Evolutionary conservation across 2,329 filamentous ascomycete species (phyloP).

Genomic region (Colletotrichum sidae): DNA sequence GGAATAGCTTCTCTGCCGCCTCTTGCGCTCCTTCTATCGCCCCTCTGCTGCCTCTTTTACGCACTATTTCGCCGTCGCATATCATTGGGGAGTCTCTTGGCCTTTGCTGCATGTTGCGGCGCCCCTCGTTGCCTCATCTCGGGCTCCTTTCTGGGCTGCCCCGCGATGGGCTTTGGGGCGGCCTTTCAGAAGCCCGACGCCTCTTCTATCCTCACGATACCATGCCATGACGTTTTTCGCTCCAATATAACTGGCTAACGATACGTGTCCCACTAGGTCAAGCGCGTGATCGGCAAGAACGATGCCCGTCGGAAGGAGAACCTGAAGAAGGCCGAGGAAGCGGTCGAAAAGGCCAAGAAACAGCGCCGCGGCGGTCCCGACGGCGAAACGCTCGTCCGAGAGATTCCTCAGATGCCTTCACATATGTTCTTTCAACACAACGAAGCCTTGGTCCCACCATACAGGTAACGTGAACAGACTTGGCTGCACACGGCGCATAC

Average conservation of each 20-base stretch:
- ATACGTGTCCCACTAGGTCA: constrained; percentile 62
- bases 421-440: constrained; percentile 92
- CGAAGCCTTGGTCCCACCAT: constrained; percentile 85
- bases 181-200: too few relatives aligned
- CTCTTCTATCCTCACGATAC: constrained; percentile 36
- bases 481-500: background rate
- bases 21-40: too few relatives aligned
- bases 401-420: constrained; percentile 78
- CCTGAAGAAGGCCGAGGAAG: constrained; percentile 70
- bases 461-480: constrained; percentile 53
- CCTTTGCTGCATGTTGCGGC: too few relatives aligned
- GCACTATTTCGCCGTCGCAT: too few relatives aligned
- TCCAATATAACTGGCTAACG: constrained; percentile 3
- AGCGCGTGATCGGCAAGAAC: constrained; percentile 83
- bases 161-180: background rate
- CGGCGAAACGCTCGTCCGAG: constrained; percentile 64
- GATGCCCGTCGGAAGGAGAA: constrained; percentile 89
- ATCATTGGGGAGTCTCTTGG: too few relatives aligned
- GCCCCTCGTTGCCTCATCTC: too few relatives aligned
- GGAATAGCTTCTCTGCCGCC: too few relatives aligned
- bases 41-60: too few relatives aligned
- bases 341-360: constrained; percentile 66
- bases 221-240: background rate
- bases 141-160: too few relatives aligned
- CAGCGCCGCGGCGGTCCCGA: constrained; percentile 61